Conservation (phyloP, 2,329 filamentous ascomycete species). For the Purpureocillium lavendulum region DNA sequence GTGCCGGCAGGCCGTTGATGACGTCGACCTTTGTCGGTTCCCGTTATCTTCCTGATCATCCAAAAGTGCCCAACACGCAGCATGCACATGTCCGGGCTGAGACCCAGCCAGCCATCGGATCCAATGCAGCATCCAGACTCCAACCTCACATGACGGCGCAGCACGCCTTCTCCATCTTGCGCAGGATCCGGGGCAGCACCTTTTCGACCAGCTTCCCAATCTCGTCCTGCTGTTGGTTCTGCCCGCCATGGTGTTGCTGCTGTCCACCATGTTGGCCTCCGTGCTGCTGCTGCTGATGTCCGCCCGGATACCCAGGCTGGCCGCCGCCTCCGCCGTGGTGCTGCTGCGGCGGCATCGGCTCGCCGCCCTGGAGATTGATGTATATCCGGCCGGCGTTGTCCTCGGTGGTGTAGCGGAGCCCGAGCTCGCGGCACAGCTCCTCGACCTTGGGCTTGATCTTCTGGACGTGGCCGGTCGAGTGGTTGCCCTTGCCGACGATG, state of each 20-base stretch:
- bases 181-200: slow-evolving; percentile 50
- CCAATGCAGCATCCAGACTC: neutral
- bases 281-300: slow-evolving; percentile 20
- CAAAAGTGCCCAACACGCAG: neutral
- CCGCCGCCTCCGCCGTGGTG: slow-evolving; percentile 27
- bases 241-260: slow-evolving; percentile 34
- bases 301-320: too few relatives aligned
- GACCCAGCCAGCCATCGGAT: too few relatives aligned
- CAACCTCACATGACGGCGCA: slow-evolving; percentile 63
- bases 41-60: too few relatives aligned
- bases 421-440: slow-evolving; percentile 73
- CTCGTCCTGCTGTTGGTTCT: slow-evolving; percentile 42
- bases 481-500: slow-evolving; percentile 93
- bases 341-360: slow-evolving; percentile 41
- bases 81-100: neutral
- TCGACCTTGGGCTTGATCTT: slow-evolving; percentile 96
- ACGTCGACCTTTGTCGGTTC: too few relatives aligned
- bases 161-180: slow-evolving; percentile 59
- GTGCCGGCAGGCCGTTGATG: too few relatives aligned
- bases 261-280: slow-evolving; percentile 27
- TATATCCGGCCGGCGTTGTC: slow-evolving; percentile 85
- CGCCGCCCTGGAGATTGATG: slow-evolving; percentile 72
- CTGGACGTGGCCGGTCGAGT: slow-evolving; percentile 72
- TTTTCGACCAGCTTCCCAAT: slow-evolving; percentile 53
- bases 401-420: slow-evolving; percentile 77